Percentiles rank a stretch among this genome's conserved stretches.
Conservation (phyloP, 1,284 basidiomycete genomes). For the Rhodotorula sp. region DNA sequence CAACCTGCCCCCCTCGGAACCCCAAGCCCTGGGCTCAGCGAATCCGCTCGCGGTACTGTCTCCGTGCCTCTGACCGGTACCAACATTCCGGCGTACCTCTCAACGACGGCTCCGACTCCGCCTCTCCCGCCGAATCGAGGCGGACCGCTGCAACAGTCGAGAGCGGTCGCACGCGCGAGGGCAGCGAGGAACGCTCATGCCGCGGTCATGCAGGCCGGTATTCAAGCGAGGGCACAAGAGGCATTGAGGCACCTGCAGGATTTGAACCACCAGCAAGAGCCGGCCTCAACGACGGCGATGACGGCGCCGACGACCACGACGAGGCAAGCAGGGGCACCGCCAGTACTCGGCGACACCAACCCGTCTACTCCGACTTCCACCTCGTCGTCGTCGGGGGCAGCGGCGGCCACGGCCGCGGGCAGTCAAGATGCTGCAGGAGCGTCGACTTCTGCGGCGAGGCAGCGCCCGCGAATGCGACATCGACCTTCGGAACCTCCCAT, state of each 20-base stretch:
- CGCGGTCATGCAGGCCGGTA: background rate
- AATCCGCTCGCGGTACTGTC: too few relatives aligned
- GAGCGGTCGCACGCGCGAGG: background rate
- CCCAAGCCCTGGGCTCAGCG: background rate
- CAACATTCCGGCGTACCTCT: too few relatives aligned
- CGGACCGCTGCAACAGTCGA: background rate
- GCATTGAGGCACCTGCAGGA: background rate
- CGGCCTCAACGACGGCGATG: background rate
- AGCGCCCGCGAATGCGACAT: background rate
- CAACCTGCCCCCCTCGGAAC: background rate
- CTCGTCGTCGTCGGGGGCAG: too few relatives aligned
- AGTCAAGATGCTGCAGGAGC: background rate
- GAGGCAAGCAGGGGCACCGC: too few relatives aligned
- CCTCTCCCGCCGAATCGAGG: background rate
- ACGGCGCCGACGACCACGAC: background rate
- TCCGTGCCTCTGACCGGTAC: too few relatives aligned
- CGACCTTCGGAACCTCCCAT: background rate
- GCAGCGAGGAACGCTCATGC: background rate
- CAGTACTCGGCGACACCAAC: too few relatives aligned
- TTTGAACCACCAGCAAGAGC: background rate
- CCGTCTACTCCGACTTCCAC: too few relatives aligned
- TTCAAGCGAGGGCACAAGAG: background rate
- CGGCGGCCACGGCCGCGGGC: too few relatives aligned
- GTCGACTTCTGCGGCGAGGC: background rate
- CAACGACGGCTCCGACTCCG: background rate